phyloP scores from a whole-genome alignment of 2,329 filamentous ascomycete species.

The Epichloe uncinata region DNA sequence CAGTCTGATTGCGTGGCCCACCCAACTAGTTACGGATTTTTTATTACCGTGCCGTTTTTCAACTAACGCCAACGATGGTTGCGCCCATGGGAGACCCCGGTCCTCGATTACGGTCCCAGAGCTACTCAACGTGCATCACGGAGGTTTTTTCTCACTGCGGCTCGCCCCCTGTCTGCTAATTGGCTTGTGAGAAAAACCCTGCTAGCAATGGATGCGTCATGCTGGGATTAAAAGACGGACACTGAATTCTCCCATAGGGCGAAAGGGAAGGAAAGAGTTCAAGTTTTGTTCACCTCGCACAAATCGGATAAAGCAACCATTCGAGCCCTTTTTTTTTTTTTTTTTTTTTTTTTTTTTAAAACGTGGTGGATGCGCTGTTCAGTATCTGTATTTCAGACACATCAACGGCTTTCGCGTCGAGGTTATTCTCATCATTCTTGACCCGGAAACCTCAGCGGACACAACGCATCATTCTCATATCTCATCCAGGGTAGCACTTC shows the following conservation, averaged over 20 bases:
- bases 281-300: neutral
- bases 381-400: neutral
- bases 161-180: neutral
- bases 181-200: neutral
- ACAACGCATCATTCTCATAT: neutral
- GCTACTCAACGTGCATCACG: neutral
- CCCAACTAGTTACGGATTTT: no score
- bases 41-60: no score
- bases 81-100: neutral
- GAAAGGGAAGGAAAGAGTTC: no score
- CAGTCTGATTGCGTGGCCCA: no score
- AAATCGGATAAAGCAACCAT: neutral
- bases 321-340: neutral
- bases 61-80: neutral
- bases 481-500: neutral
- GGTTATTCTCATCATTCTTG: neutral
- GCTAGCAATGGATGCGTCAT: neutral
- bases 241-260: no score
- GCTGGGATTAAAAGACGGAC: neutral
- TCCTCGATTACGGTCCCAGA: slow-evolving; percentile 2
- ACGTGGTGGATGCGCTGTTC: neutral
- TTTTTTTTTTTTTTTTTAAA: neutral
- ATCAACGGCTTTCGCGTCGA: neutral
- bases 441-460: neutral
- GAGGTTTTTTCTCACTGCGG: neutral